Percentiles rank a stretch among this genome's conserved stretches.
phyloP scores from a whole-genome alignment of 306 rosid genomes.

The Macrotyloma uniflorum region DNA sequence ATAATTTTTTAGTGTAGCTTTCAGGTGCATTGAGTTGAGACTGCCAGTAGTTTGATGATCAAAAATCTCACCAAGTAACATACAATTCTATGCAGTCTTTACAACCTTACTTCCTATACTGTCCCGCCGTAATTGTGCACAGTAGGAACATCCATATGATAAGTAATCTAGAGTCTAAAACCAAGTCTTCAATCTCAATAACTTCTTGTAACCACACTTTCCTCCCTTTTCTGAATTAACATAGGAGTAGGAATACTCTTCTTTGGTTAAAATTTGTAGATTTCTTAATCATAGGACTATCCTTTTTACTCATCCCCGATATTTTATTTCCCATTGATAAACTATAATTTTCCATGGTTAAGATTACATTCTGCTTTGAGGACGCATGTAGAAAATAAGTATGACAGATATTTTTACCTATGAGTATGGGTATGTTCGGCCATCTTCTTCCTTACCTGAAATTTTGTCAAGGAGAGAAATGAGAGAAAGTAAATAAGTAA shows the following conservation, averaged over 20 bases:
- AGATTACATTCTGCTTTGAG: neutral
- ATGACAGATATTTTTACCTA: conserved; percentile 52
- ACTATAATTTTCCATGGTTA: neutral
- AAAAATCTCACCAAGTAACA: conserved; percentile 2
- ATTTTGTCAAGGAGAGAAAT: conserved; percentile 25
- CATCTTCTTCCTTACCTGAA: conserved; percentile 86
- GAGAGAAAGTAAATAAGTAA: neutral
- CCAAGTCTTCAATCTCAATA: conserved; percentile 2
- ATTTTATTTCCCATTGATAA: conserved; percentile 1
- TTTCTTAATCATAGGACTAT: no score
- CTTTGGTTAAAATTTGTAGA: conserved; percentile 8
- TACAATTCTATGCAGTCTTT: neutral
- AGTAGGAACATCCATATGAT: conserved; percentile 4
- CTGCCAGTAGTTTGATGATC: neutral
- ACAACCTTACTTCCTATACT: conserved; percentile 18
- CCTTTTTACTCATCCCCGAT: neutral
- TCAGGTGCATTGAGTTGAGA: conserved; percentile 24
- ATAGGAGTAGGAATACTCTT: neutral
- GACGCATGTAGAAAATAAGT: neutral
- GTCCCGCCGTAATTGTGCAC: neutral
- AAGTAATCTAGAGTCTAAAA: neutral
- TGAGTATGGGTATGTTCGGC: conserved; percentile 65
- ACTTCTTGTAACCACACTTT: neutral
- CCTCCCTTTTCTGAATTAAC: neutral
- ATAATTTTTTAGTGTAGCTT: conserved; percentile 7